Evolutionary conservation across 352 stramenopile genomes (phyloP).

Genomic region (Nothophytophthora sp.): DNA sequence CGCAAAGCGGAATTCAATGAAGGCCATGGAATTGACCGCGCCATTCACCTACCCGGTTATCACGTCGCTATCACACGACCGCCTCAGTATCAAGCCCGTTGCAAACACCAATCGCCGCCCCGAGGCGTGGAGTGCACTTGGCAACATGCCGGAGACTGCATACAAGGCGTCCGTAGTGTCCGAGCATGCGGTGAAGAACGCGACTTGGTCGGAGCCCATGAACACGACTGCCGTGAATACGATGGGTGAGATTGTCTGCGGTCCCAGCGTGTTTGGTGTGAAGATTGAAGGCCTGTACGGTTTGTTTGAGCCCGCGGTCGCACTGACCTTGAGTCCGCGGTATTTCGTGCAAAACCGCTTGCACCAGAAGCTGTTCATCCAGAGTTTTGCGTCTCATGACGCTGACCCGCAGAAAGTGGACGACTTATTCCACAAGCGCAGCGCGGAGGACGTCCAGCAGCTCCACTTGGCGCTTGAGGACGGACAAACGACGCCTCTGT

Average conservation of each 20-base stretch:
- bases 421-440: conserved; percentile 76
- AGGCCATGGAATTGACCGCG: conserved; percentile 38
- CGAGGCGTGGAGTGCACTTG: conserved; percentile 55
- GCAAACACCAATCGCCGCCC: conserved; percentile 47
- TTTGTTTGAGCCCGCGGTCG: conserved; percentile 72
- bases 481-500: conserved; percentile 69
- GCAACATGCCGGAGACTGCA: conserved; percentile 49
- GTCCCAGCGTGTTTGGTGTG: conserved; percentile 73
- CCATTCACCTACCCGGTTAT: conserved; percentile 73
- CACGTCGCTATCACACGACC: conserved; percentile 54
- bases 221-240: conserved; percentile 89
- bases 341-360: conserved; percentile 87
- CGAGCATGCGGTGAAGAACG: conserved; percentile 64
- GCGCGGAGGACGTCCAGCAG: conserved; percentile 54
- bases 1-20: conserved; percentile 48
- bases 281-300: conserved; percentile 86
- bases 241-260: conserved; percentile 72
- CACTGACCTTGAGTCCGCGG: conserved; percentile 76
- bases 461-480: conserved; percentile 51
- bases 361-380: conserved; percentile 78
- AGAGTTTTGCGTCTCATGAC: conserved; percentile 70
- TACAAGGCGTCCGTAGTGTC: conserved; percentile 51
- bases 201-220: conserved; percentile 77
- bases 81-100: conserved; percentile 70
- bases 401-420: conserved; percentile 61